Evolutionary conservation across 2,329 filamentous ascomycete genomes (phyloP), one percentile per base, ranked within the genome.

Genomic region (Grosmannia clavigera): DNA sequence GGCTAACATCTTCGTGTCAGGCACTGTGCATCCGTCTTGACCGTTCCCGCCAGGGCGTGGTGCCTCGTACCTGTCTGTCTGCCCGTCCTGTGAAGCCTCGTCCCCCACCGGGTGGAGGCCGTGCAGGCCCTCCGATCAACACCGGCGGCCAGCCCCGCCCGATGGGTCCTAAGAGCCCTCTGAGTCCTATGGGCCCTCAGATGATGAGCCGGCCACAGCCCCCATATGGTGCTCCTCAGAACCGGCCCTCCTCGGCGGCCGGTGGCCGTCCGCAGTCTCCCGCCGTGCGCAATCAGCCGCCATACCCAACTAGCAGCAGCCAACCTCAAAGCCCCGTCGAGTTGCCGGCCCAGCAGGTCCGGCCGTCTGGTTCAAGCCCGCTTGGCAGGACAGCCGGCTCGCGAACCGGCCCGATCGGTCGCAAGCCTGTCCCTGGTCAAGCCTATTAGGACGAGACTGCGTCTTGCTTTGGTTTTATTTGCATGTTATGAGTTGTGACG

Each of bases 11-110:
- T 53, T 22, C 27, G 11, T 14, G 3, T 4, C 65, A 92, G 89
- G 90, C 92, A 69, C 88, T 97, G 60, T 96, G 91, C 73, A 88
- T 91, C 66, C 87, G 87, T 65, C 85, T 97, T 67, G 92, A 97
- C 73, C 87, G 91, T 64, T 92, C 90, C 62, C 81, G 88, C 67
- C 92, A 97, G 76, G 94, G 94, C 77, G 94, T 97, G 58, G 90
- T 88, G 61, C 94, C 94, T 16, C 85, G 94, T 66, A 96, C 92
- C 46, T 99, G 94, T 75, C 80, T 99, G 57, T 97, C 94, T 16
- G 88, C 90, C 61, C 86, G 91, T 57, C 90, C 92, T 22, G 88
- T 97, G 64, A 96, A 95, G 78, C 90, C 92, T 55, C 87, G 91
- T 54, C 77, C 82, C 50, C 76, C 76, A 25, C 76, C 73, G 59